Evolutionary conservation across 2,329 filamentous ascomycete genomes (phyloP).

Genomic region (Cladosporium colombiae): DNA sequence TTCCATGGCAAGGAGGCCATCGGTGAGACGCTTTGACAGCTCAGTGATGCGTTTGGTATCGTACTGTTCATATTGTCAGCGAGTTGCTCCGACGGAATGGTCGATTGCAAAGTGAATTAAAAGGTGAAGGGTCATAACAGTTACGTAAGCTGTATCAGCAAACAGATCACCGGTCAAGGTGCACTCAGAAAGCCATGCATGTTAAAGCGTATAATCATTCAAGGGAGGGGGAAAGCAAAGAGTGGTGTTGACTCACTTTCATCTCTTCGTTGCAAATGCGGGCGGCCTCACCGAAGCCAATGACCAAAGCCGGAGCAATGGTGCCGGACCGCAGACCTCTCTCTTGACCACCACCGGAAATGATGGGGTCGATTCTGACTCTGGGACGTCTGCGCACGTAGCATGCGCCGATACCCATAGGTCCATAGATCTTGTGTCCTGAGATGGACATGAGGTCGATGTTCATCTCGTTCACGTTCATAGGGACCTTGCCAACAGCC

Average conservation of each 20-base stretch:
- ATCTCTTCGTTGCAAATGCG: conserved; percentile 89
- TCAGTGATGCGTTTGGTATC: conserved; percentile 80
- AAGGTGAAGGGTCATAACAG: conserved; percentile 19
- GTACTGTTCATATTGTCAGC: conserved; percentile 63
- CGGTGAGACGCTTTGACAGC: conserved; percentile 80
- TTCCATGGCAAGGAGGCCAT: conserved; percentile 83
- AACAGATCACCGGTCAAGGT: conserved; percentile 55
- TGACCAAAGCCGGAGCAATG: conserved; percentile 81
- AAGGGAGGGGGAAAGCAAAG: conserved; percentile 26
- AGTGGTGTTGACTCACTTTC: conserved; percentile 62
- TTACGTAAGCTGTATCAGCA: conserved; percentile 44
- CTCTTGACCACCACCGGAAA: conserved; percentile 94
- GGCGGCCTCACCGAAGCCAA: conserved; percentile 94
- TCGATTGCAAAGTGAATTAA: conserved; percentile 13
- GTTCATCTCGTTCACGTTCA: conserved; percentile 97
- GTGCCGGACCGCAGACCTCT: conserved; percentile 92
- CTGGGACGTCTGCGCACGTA: conserved; percentile 90
- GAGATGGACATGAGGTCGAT: conserved; percentile 99
- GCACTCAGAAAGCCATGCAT: conserved; percentile 89
- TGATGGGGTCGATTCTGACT: conserved; percentile 92
- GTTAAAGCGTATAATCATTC: conserved; percentile 81
- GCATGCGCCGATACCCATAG: conserved; percentile 95
- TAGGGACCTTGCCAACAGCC: conserved; percentile 95
- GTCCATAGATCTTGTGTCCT: conserved; percentile 97
- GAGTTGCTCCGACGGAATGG: conserved; percentile 26